phyloP scores from a whole-genome alignment of 2,329 filamentous ascomycete species.

The Phaeomoniella chlamydospora region DNA sequence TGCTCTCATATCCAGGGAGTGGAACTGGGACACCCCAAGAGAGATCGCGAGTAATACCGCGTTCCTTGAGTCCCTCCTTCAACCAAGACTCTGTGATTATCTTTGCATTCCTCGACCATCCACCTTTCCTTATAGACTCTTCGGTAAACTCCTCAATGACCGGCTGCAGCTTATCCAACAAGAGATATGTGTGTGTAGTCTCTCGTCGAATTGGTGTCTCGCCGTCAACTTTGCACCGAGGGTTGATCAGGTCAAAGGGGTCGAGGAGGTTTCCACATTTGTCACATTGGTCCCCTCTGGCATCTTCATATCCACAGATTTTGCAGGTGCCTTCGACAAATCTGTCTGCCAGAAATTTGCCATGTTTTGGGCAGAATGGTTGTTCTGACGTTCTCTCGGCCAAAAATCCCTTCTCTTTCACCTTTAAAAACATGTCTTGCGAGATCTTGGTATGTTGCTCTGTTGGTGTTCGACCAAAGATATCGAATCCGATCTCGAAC shows the following conservation, averaged over 20 bases:
- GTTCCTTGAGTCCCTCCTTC: slow-evolving; percentile 66
- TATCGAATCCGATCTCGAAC: slow-evolving; percentile 91
- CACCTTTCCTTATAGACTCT: slow-evolving; percentile 55
- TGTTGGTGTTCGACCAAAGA: slow-evolving; percentile 88
- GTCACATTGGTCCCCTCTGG: slow-evolving; percentile 61
- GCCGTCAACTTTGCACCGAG: slow-evolving; percentile 81
- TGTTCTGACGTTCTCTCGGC: slow-evolving; percentile 79
- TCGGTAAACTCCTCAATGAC: slow-evolving; percentile 66
- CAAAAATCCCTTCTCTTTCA: slow-evolving; percentile 79
- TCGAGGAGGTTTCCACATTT: slow-evolving; percentile 60
- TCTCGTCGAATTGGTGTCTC: slow-evolving; percentile 63
- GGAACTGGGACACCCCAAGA: slow-evolving; percentile 67
- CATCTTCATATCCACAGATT: slow-evolving; percentile 47
- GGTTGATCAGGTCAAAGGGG: slow-evolving; percentile 64
- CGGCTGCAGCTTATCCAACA: slow-evolving; percentile 67
- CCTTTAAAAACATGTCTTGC: slow-evolving; percentile 74
- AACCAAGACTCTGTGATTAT: slow-evolving; percentile 31
- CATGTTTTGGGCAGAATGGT: slow-evolving; percentile 72
- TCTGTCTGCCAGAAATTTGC: slow-evolving; percentile 59
- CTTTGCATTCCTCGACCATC: slow-evolving; percentile 28
- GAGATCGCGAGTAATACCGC: slow-evolving; percentile 83
- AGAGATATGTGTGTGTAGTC: slow-evolving; percentile 86
- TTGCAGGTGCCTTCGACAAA: slow-evolving; percentile 36
- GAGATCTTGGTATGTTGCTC: slow-evolving; percentile 81
- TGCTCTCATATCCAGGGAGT: slow-evolving; percentile 49